Evolutionary conservation across 208 protist genomes (phyloP).

Genomic region (Leishmania martiniquensis): DNA sequence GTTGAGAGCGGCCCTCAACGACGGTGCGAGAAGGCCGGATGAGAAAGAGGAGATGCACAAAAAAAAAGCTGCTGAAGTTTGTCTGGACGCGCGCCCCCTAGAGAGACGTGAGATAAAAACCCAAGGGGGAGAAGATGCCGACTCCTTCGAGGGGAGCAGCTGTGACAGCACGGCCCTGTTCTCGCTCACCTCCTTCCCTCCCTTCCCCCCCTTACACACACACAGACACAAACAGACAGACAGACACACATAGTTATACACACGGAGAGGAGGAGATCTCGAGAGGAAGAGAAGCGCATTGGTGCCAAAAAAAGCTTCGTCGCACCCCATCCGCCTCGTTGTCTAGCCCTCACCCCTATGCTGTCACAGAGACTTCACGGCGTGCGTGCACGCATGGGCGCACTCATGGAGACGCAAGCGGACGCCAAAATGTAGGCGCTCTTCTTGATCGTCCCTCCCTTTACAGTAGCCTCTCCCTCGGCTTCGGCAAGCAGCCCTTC

Average conservation of each 20-base stretch:
- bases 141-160: neutral
- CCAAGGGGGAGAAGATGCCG: slow-evolving; percentile 7
- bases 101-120: neutral
- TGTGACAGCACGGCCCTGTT: neutral
- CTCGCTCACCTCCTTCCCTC: neutral
- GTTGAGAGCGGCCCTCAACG: neutral
- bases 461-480: slow-evolving; percentile 16
- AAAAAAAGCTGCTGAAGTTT: neutral
- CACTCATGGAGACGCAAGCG: neutral
- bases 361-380: neutral
- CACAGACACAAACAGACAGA: neutral
- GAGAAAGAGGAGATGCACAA: neutral
- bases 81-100: neutral
- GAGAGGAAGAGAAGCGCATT: neutral
- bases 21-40: neutral
- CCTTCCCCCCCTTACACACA: neutral
- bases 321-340: neutral
- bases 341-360: neutral
- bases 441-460: neutral
- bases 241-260: neutral
- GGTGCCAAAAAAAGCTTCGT: neutral
- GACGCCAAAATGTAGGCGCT: neutral
- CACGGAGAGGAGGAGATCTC: neutral
- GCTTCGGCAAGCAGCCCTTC: slow-evolving; percentile 61
- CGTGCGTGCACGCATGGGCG: neutral